Evolutionary conservation across 306 rosid genomes (phyloP), one percentile per base, ranked within the genome.

Genomic region (Quercus engelmannii): DNA sequence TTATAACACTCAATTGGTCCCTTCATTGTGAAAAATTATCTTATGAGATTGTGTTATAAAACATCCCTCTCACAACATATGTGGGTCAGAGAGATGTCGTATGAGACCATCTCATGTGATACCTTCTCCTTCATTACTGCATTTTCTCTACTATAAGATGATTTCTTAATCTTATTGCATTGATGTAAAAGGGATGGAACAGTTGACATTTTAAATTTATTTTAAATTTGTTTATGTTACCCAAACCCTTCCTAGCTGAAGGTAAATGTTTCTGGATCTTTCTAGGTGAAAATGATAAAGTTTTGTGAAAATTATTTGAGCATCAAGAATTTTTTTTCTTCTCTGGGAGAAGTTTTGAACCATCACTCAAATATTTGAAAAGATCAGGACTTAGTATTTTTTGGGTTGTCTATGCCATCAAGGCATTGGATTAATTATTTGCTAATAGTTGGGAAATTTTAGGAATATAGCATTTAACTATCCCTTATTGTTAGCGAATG

Each of bases 381-480:
- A 30, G 18, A 30, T 67, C 3, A 6, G 65, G 57, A 77, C 38
- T 59, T 19, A 52, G n/a, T 46, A 52, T 30, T 79, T 77, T 12
- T 0, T 13, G 55, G 46, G 76, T 67, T 69, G 43, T 71, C 52
- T 12, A 4, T 58, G 55, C 57, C 62, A 25, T 74, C 11, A 38
- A 56, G 68, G 76, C 31, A 23, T 23, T 31, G 14, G 43, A 38
- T 68, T 55, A 63, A 28, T 69, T 51, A 51, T 63, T 57, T 55
- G 20, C 25, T 49, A 51, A 19, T 28, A 57, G 12, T 72, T 21
- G 54, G 51, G 38, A 57, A 76, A 74, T 76, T 67, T 67, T 84
- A 17, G 73, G 71, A 51, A 59, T 75, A 30, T 65, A 62, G 17
- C 56, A 35, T 74, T 77, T 62, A 51, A 28, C 5, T 69, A 18